Evolutionary conservation across 1,284 basidiomycete genomes (phyloP).

Genomic region (Rhodotorula sp.): DNA sequence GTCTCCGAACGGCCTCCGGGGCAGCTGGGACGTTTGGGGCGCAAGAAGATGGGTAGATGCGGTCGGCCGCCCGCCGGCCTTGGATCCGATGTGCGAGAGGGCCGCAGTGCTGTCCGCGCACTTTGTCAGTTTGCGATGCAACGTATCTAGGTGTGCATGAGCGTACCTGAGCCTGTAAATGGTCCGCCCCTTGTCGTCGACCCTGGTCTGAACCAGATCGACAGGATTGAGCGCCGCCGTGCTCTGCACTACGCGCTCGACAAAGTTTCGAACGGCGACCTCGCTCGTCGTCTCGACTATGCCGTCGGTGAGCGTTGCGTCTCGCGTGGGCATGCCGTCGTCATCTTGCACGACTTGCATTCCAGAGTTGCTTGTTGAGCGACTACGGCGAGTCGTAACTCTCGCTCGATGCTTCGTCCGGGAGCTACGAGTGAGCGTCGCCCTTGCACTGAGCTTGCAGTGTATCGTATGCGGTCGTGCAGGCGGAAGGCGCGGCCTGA

Average conservation of each 20-base stretch:
- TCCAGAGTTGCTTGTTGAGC: too few relatives aligned
- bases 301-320: slow-evolving; percentile 8
- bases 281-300: slow-evolving; percentile 42
- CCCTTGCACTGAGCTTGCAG: too few relatives aligned
- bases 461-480: too few relatives aligned
- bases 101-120: slow-evolving; percentile 12
- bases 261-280: slow-evolving; percentile 35
- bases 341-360: too few relatives aligned
- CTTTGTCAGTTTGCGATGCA: neutral
- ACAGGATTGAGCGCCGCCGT: slow-evolving; percentile 15
- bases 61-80: slow-evolving; percentile 16
- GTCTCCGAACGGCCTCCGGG: neutral
- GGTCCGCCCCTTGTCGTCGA: slow-evolving; percentile 33
- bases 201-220: slow-evolving; percentile 17
- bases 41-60: slow-evolving; percentile 1
- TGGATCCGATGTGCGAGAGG: neutral
- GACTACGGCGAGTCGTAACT: too few relatives aligned
- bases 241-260: slow-evolving; percentile 12
- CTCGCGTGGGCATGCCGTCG: neutral
- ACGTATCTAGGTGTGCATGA: too few relatives aligned
- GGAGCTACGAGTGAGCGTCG: too few relatives aligned
- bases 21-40: neutral
- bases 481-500: too few relatives aligned
- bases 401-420: too few relatives aligned
- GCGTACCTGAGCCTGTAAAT: slow-evolving; percentile 42